These are phyloP conservation scores for Ottelia alismoides DNA, from an alignment of 106 monocot genomes.

Conservation along the genomic window DNA sequence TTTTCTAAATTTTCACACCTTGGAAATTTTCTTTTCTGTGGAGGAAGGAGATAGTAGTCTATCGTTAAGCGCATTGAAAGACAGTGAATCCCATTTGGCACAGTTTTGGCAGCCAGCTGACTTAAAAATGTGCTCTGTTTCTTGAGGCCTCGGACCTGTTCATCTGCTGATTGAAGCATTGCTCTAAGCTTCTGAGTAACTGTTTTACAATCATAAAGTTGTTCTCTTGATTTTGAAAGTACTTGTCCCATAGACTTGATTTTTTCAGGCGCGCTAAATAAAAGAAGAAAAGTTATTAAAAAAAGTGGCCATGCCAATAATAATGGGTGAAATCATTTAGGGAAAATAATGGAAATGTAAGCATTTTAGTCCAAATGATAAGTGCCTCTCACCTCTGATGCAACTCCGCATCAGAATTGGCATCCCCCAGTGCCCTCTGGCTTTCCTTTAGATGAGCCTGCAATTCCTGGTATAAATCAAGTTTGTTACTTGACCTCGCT, in stretches of 20 bases:
- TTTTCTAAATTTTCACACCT: constrained; percentile 52
- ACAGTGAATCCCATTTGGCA: constrained; percentile 69
- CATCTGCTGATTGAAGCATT: constrained; percentile 70
- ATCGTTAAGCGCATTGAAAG: constrained; percentile 62
- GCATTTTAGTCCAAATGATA: not conserved
- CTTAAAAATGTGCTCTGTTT: constrained; percentile 68
- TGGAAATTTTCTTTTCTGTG: constrained; percentile 44
- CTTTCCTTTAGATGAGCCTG: constrained; percentile 42
- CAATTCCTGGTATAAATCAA: constrained; percentile 51
- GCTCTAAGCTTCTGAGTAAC: constrained; percentile 43
- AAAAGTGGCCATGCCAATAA: constrained; percentile 1
- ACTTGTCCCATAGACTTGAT: constrained; percentile 61
- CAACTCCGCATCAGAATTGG: constrained; percentile 56
- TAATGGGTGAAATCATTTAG: no score
- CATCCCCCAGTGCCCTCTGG: constrained; percentile 50
- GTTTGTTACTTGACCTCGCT: constrained; percentile 55
- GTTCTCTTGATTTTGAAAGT: constrained; percentile 46
- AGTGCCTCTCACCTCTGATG: constrained; percentile 25
- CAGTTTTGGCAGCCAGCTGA: constrained; percentile 65
- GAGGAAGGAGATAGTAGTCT: constrained; percentile 47
- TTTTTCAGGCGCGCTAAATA: constrained; percentile 32
- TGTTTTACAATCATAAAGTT: constrained; percentile 51
- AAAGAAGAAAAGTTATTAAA: not conserved
- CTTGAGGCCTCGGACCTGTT: constrained; percentile 53
- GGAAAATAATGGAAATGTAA: not conserved